Conservation (phyloP, 805 yeast species). For the Lipomyces orientalis region DNA sequence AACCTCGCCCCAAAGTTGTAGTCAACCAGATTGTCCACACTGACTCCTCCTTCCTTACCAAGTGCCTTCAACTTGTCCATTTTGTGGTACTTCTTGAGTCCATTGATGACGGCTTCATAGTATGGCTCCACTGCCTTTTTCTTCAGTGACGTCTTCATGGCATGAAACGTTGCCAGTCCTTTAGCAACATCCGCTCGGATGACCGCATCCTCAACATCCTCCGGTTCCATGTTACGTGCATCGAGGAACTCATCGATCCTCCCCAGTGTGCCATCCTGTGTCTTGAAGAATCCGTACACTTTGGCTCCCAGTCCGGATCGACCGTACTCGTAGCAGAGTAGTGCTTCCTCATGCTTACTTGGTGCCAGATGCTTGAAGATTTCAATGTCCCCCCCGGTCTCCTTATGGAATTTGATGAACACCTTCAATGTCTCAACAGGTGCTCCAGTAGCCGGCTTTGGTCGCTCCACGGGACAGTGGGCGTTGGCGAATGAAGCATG, state of each 20-base stretch:
- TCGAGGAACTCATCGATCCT: constrained; percentile 1
- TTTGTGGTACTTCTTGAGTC: constrained; percentile 1
- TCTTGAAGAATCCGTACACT: constrained; percentile 3
- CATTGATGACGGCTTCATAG: constrained; percentile 1
- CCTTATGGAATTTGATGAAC: background rate
- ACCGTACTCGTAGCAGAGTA: background rate
- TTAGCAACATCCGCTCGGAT: constrained; percentile 3
- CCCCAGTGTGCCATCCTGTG: constrained; percentile 1
- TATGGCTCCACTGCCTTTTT: constrained; percentile 1
- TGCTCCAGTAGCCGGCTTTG: background rate
- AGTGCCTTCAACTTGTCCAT: constrained; percentile 4
- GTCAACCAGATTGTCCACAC: background rate
- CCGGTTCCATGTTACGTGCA: constrained; percentile 2
- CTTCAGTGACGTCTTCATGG: background rate
- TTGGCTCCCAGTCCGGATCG: constrained; percentile 1
- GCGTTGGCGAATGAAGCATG: background rate
- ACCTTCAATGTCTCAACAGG: constrained; percentile 3
- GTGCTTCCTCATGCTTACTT: background rate
- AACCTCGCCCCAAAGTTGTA: background rate
- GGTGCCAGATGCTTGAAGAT: background rate
- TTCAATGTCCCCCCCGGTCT: background rate
- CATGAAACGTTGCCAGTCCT: background rate
- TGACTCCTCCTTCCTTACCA: constrained; percentile 1
- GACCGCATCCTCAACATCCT: constrained; percentile 5
- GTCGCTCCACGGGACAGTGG: background rate